Evolutionary conservation across 2,329 filamentous ascomycete species (phyloP).

Genomic region (Zopfia rhizophila): DNA sequence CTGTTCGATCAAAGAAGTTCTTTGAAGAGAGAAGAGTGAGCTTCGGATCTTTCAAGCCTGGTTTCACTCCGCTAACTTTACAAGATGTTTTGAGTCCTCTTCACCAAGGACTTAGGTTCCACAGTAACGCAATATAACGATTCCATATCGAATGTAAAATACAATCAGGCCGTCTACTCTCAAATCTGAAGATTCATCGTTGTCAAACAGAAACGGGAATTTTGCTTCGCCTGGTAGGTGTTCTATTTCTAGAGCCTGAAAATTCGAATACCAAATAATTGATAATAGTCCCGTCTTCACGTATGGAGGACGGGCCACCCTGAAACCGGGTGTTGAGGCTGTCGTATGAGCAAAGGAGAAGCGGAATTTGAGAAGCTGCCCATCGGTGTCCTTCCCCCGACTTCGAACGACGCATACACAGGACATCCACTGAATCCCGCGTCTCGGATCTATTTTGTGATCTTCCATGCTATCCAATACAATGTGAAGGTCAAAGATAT

Average conservation of each 20-base stretch:
- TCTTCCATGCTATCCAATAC: conserved; percentile 55
- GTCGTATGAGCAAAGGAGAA: conserved; percentile 26
- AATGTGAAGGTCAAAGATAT: conserved; percentile 56
- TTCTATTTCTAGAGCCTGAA: not conserved
- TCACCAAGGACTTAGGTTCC: conserved; percentile 16
- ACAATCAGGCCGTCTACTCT: conserved; percentile 20
- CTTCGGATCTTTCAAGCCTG: not conserved
- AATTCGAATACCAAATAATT: conserved; percentile 2
- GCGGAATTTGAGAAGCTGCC: conserved; percentile 41
- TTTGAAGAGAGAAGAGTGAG: conserved; percentile 16
- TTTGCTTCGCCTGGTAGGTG: conserved; percentile 36
- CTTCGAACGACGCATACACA: conserved; percentile 33
- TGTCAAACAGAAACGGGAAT: conserved; percentile 26
- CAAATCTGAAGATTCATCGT: conserved; percentile 43
- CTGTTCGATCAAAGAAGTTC: conserved; percentile 3
- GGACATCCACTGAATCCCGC: conserved; percentile 34
- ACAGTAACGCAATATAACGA: conserved; percentile 12
- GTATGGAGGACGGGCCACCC: conserved; percentile 46
- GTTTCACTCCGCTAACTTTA: too few relatives aligned
- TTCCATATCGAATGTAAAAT: conserved; percentile 11
- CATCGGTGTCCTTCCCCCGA: conserved; percentile 46
- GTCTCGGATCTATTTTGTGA: conserved; percentile 53
- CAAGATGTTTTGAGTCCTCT: conserved; percentile 19
- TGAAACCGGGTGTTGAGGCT: conserved; percentile 44
- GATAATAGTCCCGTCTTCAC: conserved; percentile 50